Evolutionary conservation across 345 rosid species (phyloP), one percentile per base, ranked within the genome.

Genomic region (Isatis tinctoria): DNA sequence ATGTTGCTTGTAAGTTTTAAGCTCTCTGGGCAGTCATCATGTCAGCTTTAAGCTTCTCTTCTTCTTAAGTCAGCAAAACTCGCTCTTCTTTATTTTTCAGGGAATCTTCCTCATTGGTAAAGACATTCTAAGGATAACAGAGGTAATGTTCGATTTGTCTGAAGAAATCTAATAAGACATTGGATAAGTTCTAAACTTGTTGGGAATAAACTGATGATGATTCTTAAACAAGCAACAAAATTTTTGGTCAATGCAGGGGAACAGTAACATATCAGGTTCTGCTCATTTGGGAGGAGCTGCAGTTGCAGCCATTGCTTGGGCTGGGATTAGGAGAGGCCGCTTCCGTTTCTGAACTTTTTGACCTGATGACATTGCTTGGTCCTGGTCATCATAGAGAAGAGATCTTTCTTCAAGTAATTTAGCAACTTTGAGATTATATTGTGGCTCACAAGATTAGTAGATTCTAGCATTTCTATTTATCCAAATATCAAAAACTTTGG

Each of bases 241-340:
- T n/a, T 26, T 58, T 60, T 73, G 72, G 61, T 43, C 59, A 32
- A 43, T 81, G 63, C 86, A 92, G 97, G 90, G 96, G 20, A 59
- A 95, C 70, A 85, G 83, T 75, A 82, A 90, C 66, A 85, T 95
- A 32, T 92, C 97, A 3, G 96, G 99, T 64, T 82, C 97, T 6
- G 92, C 92, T 67, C 99, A 92, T 71, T 69, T 92, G 81, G 99
- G 97, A 17, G 99, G 99, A 70, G 97, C 89, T 11, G 97, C 90
- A 37, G 97, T 92, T 82, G 97, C 94, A 20, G 97, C 88, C 33
- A 28, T 95, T 22, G 88, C 90, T 47, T 95, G 90, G 93, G 84
- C 84, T 53, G 79, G 85, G 67, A 74, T 90, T 8, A 82, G 83
- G 81, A 83, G 77, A 72, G 88, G 97, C 54, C 87, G 90, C 1